These are phyloP conservation scores for Chlamydomonas sp. DNA, from an alignment of 139 green algal species.

Conservation along the genomic window DNA sequence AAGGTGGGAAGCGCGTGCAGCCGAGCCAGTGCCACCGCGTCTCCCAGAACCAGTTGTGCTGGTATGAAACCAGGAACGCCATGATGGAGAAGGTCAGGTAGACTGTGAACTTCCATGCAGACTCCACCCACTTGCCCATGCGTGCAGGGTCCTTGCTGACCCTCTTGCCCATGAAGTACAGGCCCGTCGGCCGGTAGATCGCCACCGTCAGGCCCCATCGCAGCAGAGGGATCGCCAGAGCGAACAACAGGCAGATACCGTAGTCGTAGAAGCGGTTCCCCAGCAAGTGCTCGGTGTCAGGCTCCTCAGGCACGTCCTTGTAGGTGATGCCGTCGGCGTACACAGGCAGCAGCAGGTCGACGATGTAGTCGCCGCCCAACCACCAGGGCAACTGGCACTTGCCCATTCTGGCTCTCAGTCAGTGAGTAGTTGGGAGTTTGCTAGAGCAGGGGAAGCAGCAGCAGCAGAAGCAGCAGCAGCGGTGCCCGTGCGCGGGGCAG, in stretches of 20 bases:
- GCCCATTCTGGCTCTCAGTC: too few relatives aligned
- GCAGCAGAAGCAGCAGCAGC: too few relatives aligned
- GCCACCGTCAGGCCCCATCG: constrained; percentile 11
- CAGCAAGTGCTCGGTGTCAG: constrained; percentile 26
- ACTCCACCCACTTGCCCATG: constrained; percentile 53
- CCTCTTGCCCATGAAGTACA: neutral
- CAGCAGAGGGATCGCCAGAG: constrained; percentile 24
- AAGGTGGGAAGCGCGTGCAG: constrained; percentile 55
- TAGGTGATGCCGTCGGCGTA: too few relatives aligned
- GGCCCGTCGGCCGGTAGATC: constrained; percentile 15
- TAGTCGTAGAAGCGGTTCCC: constrained; percentile 32
- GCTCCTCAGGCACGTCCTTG: too few relatives aligned
- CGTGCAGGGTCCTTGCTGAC: neutral
- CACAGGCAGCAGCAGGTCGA: too few relatives aligned
- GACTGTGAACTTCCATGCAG: constrained; percentile 11
- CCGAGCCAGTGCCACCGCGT: constrained; percentile 49
- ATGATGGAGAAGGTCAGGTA: constrained; percentile 16
- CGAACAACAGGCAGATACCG: constrained; percentile 33
- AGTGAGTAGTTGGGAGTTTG: too few relatives aligned
- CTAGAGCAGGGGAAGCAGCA: too few relatives aligned
- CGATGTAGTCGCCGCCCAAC: too few relatives aligned
- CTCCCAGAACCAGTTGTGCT: constrained; percentile 47
- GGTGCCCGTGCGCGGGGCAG: too few relatives aligned
- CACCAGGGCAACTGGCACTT: too few relatives aligned
- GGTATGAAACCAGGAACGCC: constrained; percentile 15